phyloP scores from a whole-genome alignment of 1,139 yeast species.

The Pichia inconspicua region DNA sequence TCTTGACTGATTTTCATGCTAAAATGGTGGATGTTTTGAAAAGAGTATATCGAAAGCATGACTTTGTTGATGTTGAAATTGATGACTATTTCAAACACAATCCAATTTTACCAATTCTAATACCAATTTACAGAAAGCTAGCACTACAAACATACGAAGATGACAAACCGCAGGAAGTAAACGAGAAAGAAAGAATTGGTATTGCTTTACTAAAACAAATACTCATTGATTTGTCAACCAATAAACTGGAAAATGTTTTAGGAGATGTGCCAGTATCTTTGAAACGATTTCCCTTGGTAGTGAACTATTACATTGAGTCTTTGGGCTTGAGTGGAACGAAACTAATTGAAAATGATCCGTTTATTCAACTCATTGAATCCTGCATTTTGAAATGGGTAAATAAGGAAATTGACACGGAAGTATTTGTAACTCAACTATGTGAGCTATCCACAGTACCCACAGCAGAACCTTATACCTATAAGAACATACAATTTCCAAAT shows the following conservation, averaged over 20 bases:
- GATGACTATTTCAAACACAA: conserved; percentile 20
- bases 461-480: conserved; percentile 15
- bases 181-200: not conserved
- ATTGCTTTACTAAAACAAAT: not conserved
- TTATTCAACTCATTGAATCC: conserved; percentile 14
- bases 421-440: conserved; percentile 12
- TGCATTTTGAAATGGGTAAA: conserved; percentile 17
- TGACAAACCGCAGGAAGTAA: not conserved
- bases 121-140: conserved; percentile 14
- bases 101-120: conserved; percentile 23
- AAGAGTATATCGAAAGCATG: conserved; percentile 14
- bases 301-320: conserved; percentile 17
- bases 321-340: conserved; percentile 12
- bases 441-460: conserved; percentile 16
- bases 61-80: conserved; percentile 9
- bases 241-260: not conserved
- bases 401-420: conserved; percentile 7
- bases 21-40: conserved; percentile 20
- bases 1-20: conserved; percentile 15
- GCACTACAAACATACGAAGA: not conserved
- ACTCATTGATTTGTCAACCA: not conserved
- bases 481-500: conserved; percentile 17
- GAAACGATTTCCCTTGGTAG: conserved; percentile 20
- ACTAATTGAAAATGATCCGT: conserved; percentile 17
- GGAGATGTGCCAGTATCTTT: conserved; percentile 14